Percentiles rank a stretch among this genome's conserved stretches.
phyloP scores from a whole-genome alignment of 768 basidiomycete species.

The Leccinum broughii region DNA sequence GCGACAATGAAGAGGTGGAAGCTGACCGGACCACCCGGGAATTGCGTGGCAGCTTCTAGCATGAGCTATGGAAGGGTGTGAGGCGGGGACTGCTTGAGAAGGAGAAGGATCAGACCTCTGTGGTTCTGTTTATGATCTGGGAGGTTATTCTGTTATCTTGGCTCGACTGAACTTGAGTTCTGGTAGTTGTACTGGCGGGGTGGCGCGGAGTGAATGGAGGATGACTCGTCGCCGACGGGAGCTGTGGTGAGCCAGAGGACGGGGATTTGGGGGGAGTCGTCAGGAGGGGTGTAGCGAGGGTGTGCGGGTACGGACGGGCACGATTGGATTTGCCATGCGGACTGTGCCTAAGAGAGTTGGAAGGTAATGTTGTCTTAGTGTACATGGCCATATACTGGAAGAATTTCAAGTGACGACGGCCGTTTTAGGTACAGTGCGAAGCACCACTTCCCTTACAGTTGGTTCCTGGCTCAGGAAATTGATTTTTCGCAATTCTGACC shows the following conservation, averaged over 20 bases:
- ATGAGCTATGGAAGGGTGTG: slow-evolving; percentile 23
- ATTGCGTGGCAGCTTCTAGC: slow-evolving; percentile 27
- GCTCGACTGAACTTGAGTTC: slow-evolving; percentile 45
- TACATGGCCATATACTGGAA: neutral
- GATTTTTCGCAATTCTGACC: too few species aligned
- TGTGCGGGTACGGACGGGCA: slow-evolving; percentile 38
- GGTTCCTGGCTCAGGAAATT: too few species aligned
- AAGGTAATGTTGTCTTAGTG: slow-evolving; percentile 48
- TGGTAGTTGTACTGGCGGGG: slow-evolving; percentile 43
- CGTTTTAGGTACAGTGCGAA: too few species aligned
- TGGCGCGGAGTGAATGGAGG: slow-evolving; percentile 20
- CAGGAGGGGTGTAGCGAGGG: neutral
- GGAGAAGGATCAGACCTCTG: slow-evolving; percentile 42
- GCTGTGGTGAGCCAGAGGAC: slow-evolving; percentile 48
- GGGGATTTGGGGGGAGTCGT: slow-evolving; percentile 26
- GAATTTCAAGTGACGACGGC: slow-evolving; percentile 37
- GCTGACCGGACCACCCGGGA: slow-evolving; percentile 35
- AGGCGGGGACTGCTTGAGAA: neutral
- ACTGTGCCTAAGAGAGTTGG: slow-evolving; percentile 43
- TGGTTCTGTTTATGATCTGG: slow-evolving; percentile 42
- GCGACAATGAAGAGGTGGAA: slow-evolving; percentile 58
- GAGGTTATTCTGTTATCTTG: slow-evolving; percentile 47
- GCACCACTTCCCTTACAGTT: too few species aligned
- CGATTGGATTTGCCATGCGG: slow-evolving; percentile 37
- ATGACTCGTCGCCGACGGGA: slow-evolving; percentile 35